phyloP scores from a whole-genome alignment of 768 basidiomycete species.

The Brasilioporus rufonigricans region DNA sequence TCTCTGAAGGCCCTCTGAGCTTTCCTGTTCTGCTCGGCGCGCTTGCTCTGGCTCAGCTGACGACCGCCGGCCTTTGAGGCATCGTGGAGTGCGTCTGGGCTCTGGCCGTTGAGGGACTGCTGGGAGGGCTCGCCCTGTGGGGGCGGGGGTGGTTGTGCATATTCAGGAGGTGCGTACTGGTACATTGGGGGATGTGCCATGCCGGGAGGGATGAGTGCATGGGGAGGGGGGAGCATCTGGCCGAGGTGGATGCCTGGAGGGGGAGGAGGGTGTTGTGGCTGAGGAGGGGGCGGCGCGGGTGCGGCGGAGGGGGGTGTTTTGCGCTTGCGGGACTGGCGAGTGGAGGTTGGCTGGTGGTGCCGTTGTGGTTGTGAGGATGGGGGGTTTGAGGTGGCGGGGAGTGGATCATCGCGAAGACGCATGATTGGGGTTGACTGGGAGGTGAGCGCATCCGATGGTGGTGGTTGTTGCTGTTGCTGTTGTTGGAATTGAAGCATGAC shows the following conservation, averaged over 20 bases:
- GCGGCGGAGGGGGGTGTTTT: slow-evolving; percentile 56
- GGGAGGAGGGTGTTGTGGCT: slow-evolving; percentile 28
- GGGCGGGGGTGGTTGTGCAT: slow-evolving; percentile 26
- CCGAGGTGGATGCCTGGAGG: slow-evolving; percentile 41
- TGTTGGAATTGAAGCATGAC: slow-evolving; percentile 32
- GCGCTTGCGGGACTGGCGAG: slow-evolving; percentile 53
- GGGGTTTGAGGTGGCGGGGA: slow-evolving; percentile 4
- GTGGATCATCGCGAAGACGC: slow-evolving; percentile 62
- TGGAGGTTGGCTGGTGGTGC: not conserved
- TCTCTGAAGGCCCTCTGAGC: slow-evolving; percentile 91
- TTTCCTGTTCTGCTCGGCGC: slow-evolving; percentile 93
- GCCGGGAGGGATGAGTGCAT: slow-evolving; percentile 47
- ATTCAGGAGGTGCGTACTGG: slow-evolving; percentile 35
- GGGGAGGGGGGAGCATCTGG: slow-evolving; percentile 54
- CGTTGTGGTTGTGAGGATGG: slow-evolving; percentile 17
- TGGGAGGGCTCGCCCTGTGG: slow-evolving; percentile 28
- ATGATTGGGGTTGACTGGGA: slow-evolving; percentile 33
- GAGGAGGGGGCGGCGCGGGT: slow-evolving; percentile 14
- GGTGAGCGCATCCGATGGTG: slow-evolving; percentile 9
- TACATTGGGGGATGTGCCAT: slow-evolving; percentile 31
- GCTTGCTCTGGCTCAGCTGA: slow-evolving; percentile 73
- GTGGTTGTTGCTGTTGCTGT: slow-evolving; percentile 13
- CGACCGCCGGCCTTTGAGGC: slow-evolving; percentile 40
- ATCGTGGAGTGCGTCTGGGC: slow-evolving; percentile 3
- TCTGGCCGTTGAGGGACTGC: slow-evolving; percentile 25